Evolutionary conservation across 176 grass and related monocot species (phyloP), one percentile per base, ranked within the genome.

Genomic region (Ampelocalamus luodianensis): DNA sequence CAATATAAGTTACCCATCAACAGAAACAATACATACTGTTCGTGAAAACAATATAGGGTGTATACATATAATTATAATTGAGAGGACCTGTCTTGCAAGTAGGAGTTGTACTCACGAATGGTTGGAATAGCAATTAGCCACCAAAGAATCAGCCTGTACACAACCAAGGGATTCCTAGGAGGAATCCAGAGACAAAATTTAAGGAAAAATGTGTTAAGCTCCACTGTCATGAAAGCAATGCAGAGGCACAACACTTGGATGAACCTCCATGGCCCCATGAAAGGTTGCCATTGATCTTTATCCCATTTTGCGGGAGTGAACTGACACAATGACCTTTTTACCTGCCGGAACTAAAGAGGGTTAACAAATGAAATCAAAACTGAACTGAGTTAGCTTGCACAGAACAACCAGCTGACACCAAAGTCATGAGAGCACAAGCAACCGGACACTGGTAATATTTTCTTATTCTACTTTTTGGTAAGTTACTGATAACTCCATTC

Each of bases 301-400:
- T 99, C 96, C 96, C 96, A 99, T n/a, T 84, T 83, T 42, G 96
- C 96, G 16, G 96, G 96, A 12, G 96, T 99, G 71, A 99, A 99
- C 73, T 99, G 96, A 20, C 93, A 83, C 75, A 99, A 65, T 12
- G 96, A 96, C 87, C 96, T 89, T 88, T 92, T 96, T 59, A 99
- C 96, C 96, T 99, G 75, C 67, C 76, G 29, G 85, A 87, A 26
- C 23, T 62, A 43, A 74, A 79, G 16, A 7, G 18, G 14, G 1
- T 16, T 0, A 66, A 50, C 32, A 26, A 82, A 38, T 81, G 65
- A 55, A 43, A 67, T 3, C 1, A 76, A 8, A 7, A 50, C 10
- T 20, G 4, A 58, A 82, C 26, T 22, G 55, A 71, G 59, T 65
- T 40, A 44, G 32, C 32, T 17, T 78, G 51, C 40, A 76, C 42